Percentiles rank a stretch among this genome's conserved stretches.
Evolutionary conservation across 768 basidiomycete genomes (phyloP).

Genomic region (Termitomyces sp.): DNA sequence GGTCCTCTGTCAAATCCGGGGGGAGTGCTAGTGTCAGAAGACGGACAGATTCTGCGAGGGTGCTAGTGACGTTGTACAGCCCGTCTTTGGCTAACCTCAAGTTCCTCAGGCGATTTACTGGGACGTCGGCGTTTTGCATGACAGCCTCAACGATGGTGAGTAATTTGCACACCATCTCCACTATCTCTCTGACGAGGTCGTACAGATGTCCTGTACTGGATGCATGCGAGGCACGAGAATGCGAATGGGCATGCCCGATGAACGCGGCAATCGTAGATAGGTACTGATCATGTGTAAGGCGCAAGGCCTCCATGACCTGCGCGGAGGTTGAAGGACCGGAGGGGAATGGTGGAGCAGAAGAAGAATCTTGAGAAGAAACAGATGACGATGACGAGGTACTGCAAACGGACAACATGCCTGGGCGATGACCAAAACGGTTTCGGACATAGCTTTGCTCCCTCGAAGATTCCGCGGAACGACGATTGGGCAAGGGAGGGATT

Average conservation of each 20-base stretch:
- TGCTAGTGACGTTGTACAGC: slow-evolving; percentile 79
- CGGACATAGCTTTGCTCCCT: slow-evolving; percentile 18
- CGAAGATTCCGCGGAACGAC: slow-evolving; percentile 9
- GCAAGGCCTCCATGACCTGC: slow-evolving; percentile 73
- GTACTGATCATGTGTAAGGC: slow-evolving; percentile 85
- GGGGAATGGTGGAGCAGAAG: slow-evolving; percentile 58
- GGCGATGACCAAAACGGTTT: slow-evolving; percentile 40
- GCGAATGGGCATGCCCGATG: slow-evolving; percentile 94
- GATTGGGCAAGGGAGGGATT: slow-evolving; percentile 32
- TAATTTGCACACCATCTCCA: slow-evolving; percentile 89
- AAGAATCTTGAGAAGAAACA: slow-evolving; percentile 61
- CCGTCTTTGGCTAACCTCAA: slow-evolving; percentile 73
- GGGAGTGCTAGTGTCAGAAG: slow-evolving; percentile 56
- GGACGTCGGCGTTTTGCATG: slow-evolving; percentile 69
- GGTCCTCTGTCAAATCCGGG: slow-evolving; percentile 64
- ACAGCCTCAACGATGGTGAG: slow-evolving; percentile 91
- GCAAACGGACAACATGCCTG: slow-evolving; percentile 52
- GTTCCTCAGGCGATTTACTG: slow-evolving; percentile 55
- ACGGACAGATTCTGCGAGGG: slow-evolving; percentile 86
- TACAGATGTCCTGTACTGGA: slow-evolving; percentile 92
- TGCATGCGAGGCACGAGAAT: slow-evolving; percentile 86
- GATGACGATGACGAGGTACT: slow-evolving; percentile 70
- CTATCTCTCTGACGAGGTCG: slow-evolving; percentile 91
- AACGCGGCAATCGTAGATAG: slow-evolving; percentile 95
- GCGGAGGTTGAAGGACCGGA: slow-evolving; percentile 65